Percentiles rank a stretch among this genome's conserved stretches.
phyloP scores from a whole-genome alignment of 305 asterid genomes.

The Rubia peregrina region DNA sequence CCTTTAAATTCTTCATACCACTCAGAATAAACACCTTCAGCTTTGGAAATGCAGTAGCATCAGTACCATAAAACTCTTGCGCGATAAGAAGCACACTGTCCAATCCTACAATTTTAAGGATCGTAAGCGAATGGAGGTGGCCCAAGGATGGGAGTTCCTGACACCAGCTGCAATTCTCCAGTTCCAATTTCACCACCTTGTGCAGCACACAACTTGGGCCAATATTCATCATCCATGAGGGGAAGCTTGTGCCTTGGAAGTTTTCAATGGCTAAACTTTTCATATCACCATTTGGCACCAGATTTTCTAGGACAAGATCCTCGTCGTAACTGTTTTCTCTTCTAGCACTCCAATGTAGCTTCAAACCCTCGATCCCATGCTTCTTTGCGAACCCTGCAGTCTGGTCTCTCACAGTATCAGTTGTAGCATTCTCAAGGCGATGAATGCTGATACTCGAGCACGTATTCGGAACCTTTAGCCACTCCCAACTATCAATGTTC shows the following conservation, averaged over 20 bases:
- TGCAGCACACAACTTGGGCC: not conserved
- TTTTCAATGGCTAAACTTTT: constrained; percentile 3
- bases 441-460: not conserved
- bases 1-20: constrained; percentile 8
- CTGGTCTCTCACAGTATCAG: not conserved
- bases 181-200: constrained; percentile 6
- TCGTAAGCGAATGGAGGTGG: constrained; percentile 4
- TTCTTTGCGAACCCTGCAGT: not conserved
- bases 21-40: constrained; percentile 8
- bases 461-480: not conserved
- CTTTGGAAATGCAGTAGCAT: constrained; percentile 5
- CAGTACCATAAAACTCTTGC: not conserved
- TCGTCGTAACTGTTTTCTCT: not conserved
- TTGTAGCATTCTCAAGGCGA: constrained; percentile 16
- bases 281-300: constrained; percentile 7
- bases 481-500: not conserved
- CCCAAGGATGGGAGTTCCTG: constrained; percentile 10
- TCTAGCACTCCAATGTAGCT: not conserved
- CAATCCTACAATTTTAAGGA: constrained; percentile 1
- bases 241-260: constrained; percentile 11
- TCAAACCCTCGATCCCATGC: not conserved
- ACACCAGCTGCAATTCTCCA: constrained; percentile 8
- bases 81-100: not conserved
- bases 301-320: constrained; percentile 11
- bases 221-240: constrained; percentile 12